Percentiles rank a stretch among this genome's conserved stretches.
phyloP scores from a whole-genome alignment of 768 basidiomycete species.

The Lentinus brumalis region DNA sequence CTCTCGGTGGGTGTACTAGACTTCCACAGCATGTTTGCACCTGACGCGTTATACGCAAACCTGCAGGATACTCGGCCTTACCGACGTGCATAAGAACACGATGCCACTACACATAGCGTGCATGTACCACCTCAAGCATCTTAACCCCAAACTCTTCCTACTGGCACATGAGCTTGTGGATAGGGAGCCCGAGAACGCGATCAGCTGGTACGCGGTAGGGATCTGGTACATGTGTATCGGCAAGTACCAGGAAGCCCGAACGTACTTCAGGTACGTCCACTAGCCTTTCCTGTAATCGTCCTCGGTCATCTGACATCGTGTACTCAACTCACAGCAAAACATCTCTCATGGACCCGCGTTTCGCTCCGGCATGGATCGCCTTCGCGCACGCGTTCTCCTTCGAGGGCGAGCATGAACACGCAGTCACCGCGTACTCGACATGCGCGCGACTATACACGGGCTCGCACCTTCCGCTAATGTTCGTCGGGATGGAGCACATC shows the following conservation, averaged over 20 bases:
- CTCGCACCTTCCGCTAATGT: constrained; percentile 93
- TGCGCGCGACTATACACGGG: constrained; percentile 94
- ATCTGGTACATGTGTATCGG: constrained; percentile 90
- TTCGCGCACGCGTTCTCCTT: constrained; percentile 97
- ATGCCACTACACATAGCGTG: constrained; percentile 96
- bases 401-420: constrained; percentile 98
- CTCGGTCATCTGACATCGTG: neutral
- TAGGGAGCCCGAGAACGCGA: constrained; percentile 86
- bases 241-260: constrained; percentile 89
- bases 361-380: constrained; percentile 95
- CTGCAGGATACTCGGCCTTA: constrained; percentile 77
- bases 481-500: constrained; percentile 98
- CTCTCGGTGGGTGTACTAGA: constrained; percentile 50
- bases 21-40: constrained; percentile 12
- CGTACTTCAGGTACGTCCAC: constrained; percentile 87
- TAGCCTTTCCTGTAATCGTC: neutral
- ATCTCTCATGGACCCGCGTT: constrained; percentile 93
- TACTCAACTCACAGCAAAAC: constrained; percentile 68
- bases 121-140: constrained; percentile 93
- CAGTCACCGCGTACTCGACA: constrained; percentile 97
- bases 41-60: neutral
- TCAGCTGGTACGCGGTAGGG: constrained; percentile 98
- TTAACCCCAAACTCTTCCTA: constrained; percentile 93
- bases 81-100: constrained; percentile 85
- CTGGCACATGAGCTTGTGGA: constrained; percentile 96